A percentile compares a stretch with the other conserved stretches of the same genome.
These are phyloP conservation scores for Coleophoma cylindrospora DNA, from an alignment of 2,329 filamentous ascomycete species.

Conservation along the genomic window DNA sequence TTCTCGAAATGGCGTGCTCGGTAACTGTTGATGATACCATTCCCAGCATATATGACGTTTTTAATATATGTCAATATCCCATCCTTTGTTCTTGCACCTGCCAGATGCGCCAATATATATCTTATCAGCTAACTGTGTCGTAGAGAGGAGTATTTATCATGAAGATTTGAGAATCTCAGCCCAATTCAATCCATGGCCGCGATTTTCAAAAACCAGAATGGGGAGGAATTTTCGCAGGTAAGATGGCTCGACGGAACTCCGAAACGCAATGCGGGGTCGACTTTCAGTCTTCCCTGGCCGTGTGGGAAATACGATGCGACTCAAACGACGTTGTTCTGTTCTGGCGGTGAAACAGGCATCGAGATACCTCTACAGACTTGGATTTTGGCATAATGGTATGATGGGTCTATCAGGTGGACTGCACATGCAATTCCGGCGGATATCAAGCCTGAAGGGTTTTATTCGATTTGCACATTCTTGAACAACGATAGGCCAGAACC, in stretches of 20 bases:
- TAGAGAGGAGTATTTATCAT: no score
- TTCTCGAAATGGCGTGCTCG: no score
- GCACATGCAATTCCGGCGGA: slow-evolving; percentile 47
- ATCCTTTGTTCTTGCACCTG: no score
- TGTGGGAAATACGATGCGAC: slow-evolving; percentile 8
- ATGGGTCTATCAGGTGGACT: slow-evolving; percentile 58
- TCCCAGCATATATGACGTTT: no score
- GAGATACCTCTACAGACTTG: slow-evolving; percentile 42
- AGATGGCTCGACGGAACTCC: slow-evolving; percentile 13
- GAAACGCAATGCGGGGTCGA: slow-evolving; percentile 11
- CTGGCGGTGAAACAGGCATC: background rate
- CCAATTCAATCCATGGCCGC: no score
- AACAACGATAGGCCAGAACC: background rate
- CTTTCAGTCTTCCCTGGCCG: slow-evolving; percentile 16
- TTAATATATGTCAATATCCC: no score
- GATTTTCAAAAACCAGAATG: no score
- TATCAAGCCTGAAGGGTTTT: slow-evolving; percentile 33
- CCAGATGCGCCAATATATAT: no score
- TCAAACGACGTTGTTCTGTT: slow-evolving; percentile 9
- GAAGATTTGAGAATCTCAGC: no score
- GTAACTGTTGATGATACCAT: no score
- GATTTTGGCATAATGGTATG: slow-evolving; percentile 54
- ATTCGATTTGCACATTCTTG: slow-evolving; percentile 30
- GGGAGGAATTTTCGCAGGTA: background rate
- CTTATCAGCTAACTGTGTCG: no score